A percentile compares a stretch with the other conserved stretches of the same genome.
phyloP scores from a whole-genome alignment of 257 asterid genomes.

The Verbascum thapsus region DNA sequence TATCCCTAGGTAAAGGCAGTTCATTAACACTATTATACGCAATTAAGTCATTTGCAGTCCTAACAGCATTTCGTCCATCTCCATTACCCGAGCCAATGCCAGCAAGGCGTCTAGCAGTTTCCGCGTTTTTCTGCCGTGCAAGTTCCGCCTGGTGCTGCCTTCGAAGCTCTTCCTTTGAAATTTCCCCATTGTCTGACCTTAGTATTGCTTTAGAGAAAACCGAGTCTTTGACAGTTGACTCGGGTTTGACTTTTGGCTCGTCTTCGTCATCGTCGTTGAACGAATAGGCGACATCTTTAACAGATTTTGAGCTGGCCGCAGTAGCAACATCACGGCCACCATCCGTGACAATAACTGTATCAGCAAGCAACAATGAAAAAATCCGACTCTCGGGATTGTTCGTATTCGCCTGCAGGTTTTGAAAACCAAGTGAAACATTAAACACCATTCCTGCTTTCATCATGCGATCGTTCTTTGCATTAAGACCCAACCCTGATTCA shows the following conservation, averaged over 20 bases:
- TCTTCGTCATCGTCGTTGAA: constrained; percentile 61
- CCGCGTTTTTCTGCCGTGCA: constrained; percentile 76
- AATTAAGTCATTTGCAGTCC: constrained; percentile 47
- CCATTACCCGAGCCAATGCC: constrained; percentile 50
- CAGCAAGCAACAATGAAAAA: constrained; percentile 69
- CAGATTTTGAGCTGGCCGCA: constrained; percentile 43
- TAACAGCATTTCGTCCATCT: constrained; percentile 40
- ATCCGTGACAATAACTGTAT: constrained; percentile 56
- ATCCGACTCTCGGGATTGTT: constrained; percentile 54
- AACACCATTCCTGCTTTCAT: constrained; percentile 77
- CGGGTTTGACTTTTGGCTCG: constrained; percentile 40
- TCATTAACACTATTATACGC: constrained; percentile 69
- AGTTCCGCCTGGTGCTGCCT: constrained; percentile 85
- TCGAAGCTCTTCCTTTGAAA: constrained; percentile 71
- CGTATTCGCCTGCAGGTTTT: constrained; percentile 52
- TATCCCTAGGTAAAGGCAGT: constrained; percentile 58
- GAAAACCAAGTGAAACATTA: constrained; percentile 73
- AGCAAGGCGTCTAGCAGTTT: constrained; percentile 72
- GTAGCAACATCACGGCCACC: constrained; percentile 54
- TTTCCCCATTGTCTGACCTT: constrained; percentile 69
- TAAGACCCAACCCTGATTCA: constrained; percentile 61
- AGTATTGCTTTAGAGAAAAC: constrained; percentile 64
- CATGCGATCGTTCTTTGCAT: constrained; percentile 55
- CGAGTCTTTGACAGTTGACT: constrained; percentile 33
- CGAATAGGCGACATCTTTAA: constrained; percentile 54